phyloP scores from a whole-genome alignment of 768 basidiomycete species.

The Boletus huronensis region DNA sequence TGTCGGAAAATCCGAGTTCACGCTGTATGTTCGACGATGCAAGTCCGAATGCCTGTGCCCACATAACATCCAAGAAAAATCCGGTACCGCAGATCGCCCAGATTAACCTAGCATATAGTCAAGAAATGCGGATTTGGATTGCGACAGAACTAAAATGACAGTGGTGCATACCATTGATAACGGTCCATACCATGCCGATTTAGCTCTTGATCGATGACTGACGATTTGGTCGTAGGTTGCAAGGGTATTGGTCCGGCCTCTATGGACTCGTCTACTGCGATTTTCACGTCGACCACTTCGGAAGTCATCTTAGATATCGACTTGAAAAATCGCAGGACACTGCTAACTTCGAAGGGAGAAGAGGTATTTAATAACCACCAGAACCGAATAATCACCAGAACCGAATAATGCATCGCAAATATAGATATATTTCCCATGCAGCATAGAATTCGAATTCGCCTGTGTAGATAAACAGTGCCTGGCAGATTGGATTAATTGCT shows the following conservation, averaged over 20 bases:
- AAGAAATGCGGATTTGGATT: neutral
- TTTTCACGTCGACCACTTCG: neutral
- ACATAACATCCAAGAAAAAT: conserved; percentile 10
- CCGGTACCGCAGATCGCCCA: conserved; percentile 15
- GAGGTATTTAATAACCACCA: no score
- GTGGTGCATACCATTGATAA: conserved; percentile 14
- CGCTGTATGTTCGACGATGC: conserved; percentile 5
- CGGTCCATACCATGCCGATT: conserved; percentile 12
- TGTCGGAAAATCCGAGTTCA: conserved; percentile 19
- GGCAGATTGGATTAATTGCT: no score
- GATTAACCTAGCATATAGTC: conserved; percentile 5
- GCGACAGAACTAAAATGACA: no score
- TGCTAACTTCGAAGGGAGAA: no score
- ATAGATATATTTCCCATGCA: no score
- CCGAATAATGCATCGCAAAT: no score
- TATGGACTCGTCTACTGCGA: no score
- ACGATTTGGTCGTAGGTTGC: conserved; percentile 3
- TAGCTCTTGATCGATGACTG: conserved; percentile 13
- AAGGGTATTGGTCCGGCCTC: neutral
- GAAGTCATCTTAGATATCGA: neutral
- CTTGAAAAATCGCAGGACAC: neutral
- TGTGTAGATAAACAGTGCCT: no score
- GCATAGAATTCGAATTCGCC: no score
- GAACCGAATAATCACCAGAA: no score
- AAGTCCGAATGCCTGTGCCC: neutral